Conservation (phyloP, 2,329 filamentous ascomycete species). For the Penicillium corylophilum region DNA sequence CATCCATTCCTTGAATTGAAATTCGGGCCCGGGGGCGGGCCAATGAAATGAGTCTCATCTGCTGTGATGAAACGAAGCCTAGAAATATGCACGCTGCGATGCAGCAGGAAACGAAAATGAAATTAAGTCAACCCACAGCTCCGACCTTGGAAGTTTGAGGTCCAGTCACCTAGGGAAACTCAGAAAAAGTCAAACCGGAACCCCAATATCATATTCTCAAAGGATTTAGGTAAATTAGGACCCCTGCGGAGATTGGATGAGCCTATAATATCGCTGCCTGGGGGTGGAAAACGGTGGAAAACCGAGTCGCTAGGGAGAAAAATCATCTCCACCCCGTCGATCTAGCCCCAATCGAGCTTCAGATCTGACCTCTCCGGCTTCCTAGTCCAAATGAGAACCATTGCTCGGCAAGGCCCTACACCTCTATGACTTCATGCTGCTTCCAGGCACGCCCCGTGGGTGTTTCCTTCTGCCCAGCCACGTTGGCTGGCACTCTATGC, state of each 20-base stretch:
- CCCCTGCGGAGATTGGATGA: slow-evolving; percentile 11
- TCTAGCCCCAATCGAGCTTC: slow-evolving; percentile 17
- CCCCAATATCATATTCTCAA: background rate
- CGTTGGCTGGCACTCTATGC: slow-evolving; percentile 22
- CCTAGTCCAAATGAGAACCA: slow-evolving; percentile 2
- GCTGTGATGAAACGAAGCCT: background rate
- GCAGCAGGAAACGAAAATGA: background rate
- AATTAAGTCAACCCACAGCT: background rate
- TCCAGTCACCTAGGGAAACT: background rate
- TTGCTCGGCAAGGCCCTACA: background rate
- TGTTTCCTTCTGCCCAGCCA: slow-evolving; percentile 19
- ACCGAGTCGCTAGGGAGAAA: background rate
- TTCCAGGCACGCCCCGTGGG: slow-evolving; percentile 7
- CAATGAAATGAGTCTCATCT: background rate
- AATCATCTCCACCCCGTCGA: slow-evolving; percentile 12
- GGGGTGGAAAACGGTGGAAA: background rate
- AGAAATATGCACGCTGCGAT: background rate
- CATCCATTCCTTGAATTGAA: background rate
- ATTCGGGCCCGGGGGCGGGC: background rate
- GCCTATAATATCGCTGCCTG: slow-evolving; percentile 14
- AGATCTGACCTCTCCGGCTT: slow-evolving; percentile 4
- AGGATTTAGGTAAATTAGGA: background rate
- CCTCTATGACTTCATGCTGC: slow-evolving; percentile 20
- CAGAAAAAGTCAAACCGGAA: background rate
- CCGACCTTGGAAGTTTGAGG: background rate